Evolutionary conservation across 352 stramenopile species (phyloP).

Genomic region (Globisporangium echinulatum): DNA sequence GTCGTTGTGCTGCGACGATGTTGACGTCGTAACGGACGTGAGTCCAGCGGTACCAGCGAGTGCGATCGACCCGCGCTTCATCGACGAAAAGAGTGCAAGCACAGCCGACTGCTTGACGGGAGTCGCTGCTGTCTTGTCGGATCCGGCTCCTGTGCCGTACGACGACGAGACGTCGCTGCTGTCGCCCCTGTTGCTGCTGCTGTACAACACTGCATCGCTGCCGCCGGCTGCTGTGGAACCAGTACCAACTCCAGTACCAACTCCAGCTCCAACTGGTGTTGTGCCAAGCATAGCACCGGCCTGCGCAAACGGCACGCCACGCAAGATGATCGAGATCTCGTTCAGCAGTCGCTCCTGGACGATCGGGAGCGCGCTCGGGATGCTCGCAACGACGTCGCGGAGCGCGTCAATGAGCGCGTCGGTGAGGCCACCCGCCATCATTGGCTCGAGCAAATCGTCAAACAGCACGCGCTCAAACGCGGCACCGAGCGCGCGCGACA

Average conservation of each 20-base stretch:
- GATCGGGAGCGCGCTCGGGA: slow-evolving; percentile 84
- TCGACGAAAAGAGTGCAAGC: slow-evolving; percentile 64
- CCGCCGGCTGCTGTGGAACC: too few species aligned
- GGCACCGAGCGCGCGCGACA: slow-evolving; percentile 56
- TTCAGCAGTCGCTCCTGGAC: slow-evolving; percentile 95
- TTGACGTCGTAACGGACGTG: not conserved
- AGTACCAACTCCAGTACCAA: too few species aligned
- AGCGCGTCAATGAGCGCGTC: slow-evolving; percentile 93
- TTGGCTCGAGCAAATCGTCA: slow-evolving; percentile 69
- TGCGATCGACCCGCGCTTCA: slow-evolving; percentile 52
- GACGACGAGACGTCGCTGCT: slow-evolving; percentile 1
- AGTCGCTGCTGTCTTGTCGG: too few species aligned
- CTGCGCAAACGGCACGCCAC: slow-evolving; percentile 68
- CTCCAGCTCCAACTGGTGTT: not conserved
- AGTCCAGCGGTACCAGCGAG: slow-evolving; percentile 18
- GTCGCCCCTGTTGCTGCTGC: not conserved
- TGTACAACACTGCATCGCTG: not conserved
- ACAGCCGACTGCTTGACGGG: slow-evolving; percentile 48
- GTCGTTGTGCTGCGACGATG: slow-evolving; percentile 16
- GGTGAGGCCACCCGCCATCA: slow-evolving; percentile 89
- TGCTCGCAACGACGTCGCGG: slow-evolving; percentile 81
- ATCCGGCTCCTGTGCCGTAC: not conserved
- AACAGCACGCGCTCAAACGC: slow-evolving; percentile 70
- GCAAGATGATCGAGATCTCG: slow-evolving; percentile 93
- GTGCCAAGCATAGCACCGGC: slow-evolving; percentile 14